phyloP scores from a whole-genome alignment of 495 filamentous ascomycete genomes.

The Jackrogersella minutella region DNA sequence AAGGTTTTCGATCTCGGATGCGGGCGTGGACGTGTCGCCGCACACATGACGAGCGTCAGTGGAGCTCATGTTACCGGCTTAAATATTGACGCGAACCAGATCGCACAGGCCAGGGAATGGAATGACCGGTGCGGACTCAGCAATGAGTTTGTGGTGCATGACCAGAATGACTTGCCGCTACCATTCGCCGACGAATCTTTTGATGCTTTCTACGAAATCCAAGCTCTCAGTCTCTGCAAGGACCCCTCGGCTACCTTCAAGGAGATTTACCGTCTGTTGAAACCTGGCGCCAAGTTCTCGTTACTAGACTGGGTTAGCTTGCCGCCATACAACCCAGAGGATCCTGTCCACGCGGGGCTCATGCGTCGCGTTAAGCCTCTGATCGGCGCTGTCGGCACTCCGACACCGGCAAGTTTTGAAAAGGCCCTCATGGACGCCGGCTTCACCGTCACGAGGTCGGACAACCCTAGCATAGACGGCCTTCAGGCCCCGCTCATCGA shows the following conservation, averaged over 20 bases:
- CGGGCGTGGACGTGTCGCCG: constrained; percentile 67
- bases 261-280: constrained; percentile 65
- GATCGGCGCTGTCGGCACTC: constrained; percentile 70
- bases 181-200: constrained; percentile 64
- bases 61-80: constrained; percentile 66
- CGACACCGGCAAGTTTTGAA: constrained; percentile 63
- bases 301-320: constrained; percentile 68
- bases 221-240: constrained; percentile 68
- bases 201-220: constrained; percentile 72
- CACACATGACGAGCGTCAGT: constrained; percentile 65
- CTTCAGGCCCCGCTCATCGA: constrained; percentile 68
- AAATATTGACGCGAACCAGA: constrained; percentile 70
- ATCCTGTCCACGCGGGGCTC: constrained; percentile 62
- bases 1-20: constrained; percentile 67
- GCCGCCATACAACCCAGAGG: constrained; percentile 61
- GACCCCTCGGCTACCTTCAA: constrained; percentile 60
- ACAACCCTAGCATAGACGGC: constrained; percentile 66
- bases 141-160: constrained; percentile 64
- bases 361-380: constrained; percentile 70
- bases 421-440: constrained; percentile 60
- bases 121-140: constrained; percentile 57
- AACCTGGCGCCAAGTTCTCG: constrained; percentile 65
- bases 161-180: constrained; percentile 66
- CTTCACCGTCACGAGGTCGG: constrained; percentile 61
- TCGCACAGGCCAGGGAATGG: constrained; percentile 63